Base-by-base conservation (phyloP, 2,329 filamentous ascomycete species). In the Stromatinia cepivora region DNA sequence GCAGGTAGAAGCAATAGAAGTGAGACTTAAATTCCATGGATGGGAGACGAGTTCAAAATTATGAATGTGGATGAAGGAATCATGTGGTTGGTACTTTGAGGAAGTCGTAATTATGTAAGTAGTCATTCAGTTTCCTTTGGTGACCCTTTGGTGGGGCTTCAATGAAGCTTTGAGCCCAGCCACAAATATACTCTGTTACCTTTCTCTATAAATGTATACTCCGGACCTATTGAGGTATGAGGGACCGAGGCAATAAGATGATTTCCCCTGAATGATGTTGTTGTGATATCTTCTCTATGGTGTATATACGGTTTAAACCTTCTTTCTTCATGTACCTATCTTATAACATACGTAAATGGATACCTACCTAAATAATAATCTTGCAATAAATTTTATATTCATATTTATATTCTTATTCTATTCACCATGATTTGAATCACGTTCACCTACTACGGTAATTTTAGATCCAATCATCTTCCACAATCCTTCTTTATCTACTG, bases 401-500 rank as follows among this genome's bases (percentile, higher is more conserved):
- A 39, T n/a, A 28, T 45, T 17, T n/a, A 20, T 17, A 28, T n/a
- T 4, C 10, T 4, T 13, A 45, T 17, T 46, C 42, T 15, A 22
- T 20, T 39, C 39, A 10, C 13, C 15, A 28, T 45, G 22, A 28
- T 61, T 25, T 8, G 25, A 10, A n/a, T 10, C 25, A 46, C 28
- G 7, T 25, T 45, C 25, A n/a, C 39, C n/a, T 59, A 22, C n/a
- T 45, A 42, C 57, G 15, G n/a, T 45, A 42, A n/a, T 10, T 42
- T 28, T 36, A 9, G 5, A 46, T 10, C 36, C n/a, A 61, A 61
- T 20, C 31, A 31, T 65, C 7, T 42, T 13, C 17, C 3, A 36
- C 17, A n/a, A 50, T 39, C 61, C 17, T n/a, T 34, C 45, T 50
- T 63, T 63, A 63, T 63, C 61, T 25, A 36, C 22, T 56, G 7